A percentile compares a stretch with the other conserved stretches of the same genome.
phyloP scores from a whole-genome alignment of 257 asterid genomes.

The Petrea volubilis region DNA sequence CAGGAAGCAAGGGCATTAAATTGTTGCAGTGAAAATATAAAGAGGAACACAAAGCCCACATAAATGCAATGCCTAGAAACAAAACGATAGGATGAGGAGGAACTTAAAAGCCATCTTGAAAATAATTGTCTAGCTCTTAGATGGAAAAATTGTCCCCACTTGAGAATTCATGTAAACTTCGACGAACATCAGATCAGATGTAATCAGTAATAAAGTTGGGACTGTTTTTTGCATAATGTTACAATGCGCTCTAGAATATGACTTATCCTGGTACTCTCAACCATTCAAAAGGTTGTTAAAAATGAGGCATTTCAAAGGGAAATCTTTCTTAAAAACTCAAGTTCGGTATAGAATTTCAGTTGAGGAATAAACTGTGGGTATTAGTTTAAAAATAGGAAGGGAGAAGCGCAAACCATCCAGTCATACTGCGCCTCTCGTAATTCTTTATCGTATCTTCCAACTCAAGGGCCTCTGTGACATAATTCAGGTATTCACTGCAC shows the following conservation, averaged over 20 bases:
- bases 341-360: conserved; percentile 11
- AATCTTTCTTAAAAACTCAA: conserved; percentile 3
- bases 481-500: conserved; percentile 90
- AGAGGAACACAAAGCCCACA: background rate
- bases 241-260: background rate
- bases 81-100: background rate
- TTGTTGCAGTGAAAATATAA: background rate
- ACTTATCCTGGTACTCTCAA: background rate
- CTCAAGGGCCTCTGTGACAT: conserved; percentile 95
- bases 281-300: background rate
- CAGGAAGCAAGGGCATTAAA: background rate
- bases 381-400: conserved; percentile 24
- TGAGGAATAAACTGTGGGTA: conserved; percentile 14
- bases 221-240: background rate
- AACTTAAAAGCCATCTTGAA: conserved; percentile 17
- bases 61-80: conserved; percentile 5
- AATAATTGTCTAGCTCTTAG: background rate
- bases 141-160: background rate
- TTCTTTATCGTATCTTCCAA: conserved; percentile 93
- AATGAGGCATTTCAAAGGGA: background rate
- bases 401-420: conserved; percentile 82
- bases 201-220: background rate
- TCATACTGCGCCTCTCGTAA: conserved; percentile 74
- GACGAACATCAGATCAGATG: conserved; percentile 10
- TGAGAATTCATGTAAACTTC: background rate